Evolutionary conservation across 1,284 basidiomycete genomes (phyloP).

Genomic region (Anthracocystis walkeri): DNA sequence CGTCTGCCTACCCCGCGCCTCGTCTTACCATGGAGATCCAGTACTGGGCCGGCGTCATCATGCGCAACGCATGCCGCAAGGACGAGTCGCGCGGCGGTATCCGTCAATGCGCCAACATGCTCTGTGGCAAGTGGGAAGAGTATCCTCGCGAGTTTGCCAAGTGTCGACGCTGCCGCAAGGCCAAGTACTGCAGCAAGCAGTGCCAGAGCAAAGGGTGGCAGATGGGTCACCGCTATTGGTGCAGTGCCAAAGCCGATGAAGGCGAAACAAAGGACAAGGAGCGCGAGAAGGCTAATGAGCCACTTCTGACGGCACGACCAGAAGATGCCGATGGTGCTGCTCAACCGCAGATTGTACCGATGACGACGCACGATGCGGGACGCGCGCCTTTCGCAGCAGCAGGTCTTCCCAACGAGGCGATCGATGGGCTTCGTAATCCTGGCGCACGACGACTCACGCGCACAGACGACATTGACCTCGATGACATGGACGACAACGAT

Average conservation of each 20-base stretch:
- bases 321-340: slow-evolving; percentile 25
- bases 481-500: slow-evolving; percentile 15
- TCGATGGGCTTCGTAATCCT: slow-evolving; percentile 12
- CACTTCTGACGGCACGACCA: slow-evolving; percentile 17
- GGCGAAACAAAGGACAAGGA: slow-evolving; percentile 55
- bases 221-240: slow-evolving; percentile 86
- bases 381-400: slow-evolving; percentile 14
- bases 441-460: slow-evolving; percentile 12
- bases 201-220: slow-evolving; percentile 98
- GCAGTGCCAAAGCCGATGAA: slow-evolving; percentile 65
- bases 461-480: slow-evolving; percentile 16
- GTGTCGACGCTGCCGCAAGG: slow-evolving; percentile 93
- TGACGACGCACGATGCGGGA: slow-evolving; percentile 14
- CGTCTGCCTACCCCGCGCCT: slow-evolving; percentile 67
- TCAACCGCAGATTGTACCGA: slow-evolving; percentile 25
- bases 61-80: slow-evolving; percentile 98
- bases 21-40: slow-evolving; percentile 91
- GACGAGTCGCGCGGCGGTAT: slow-evolving; percentile 91
- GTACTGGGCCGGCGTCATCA: slow-evolving; percentile 99
- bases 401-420: slow-evolving; percentile 14
- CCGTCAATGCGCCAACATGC: slow-evolving; percentile 92
- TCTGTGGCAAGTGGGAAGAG: slow-evolving; percentile 91
- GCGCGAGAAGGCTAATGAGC: slow-evolving; percentile 28
- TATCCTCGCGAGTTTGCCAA: slow-evolving; percentile 97
- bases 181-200: slow-evolving; percentile 97